Evolutionary conservation across 1,284 basidiomycete species (phyloP).

Genomic region (Malassezia globosa): DNA sequence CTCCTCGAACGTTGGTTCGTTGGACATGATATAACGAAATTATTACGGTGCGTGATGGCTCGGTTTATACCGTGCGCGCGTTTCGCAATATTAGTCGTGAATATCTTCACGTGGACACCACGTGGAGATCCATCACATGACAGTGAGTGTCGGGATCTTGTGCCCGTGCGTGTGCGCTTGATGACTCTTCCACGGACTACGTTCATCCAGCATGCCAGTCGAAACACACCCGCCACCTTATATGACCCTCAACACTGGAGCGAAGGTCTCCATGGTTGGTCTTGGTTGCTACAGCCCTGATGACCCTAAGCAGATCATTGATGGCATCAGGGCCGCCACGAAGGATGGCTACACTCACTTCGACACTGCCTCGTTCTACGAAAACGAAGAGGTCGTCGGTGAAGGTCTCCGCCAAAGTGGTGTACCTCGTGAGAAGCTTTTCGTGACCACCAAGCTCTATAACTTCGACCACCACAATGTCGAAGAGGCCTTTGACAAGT

Average conservation of each 20-base stretch:
- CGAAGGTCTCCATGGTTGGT: conserved; percentile 27
- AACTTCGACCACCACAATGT: conserved; percentile 46
- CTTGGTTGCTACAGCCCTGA: conserved; percentile 21
- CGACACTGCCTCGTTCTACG: conserved; percentile 31
- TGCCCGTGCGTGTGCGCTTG: neutral
- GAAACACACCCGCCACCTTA: no score
- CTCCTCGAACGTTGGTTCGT: conserved; percentile 40
- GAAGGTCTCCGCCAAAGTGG: conserved; percentile 62
- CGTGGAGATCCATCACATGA: no score
- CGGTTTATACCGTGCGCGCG: neutral
- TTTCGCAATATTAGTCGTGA: no score
- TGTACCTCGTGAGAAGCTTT: conserved; percentile 65
- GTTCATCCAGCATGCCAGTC: no score
- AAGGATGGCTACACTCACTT: conserved; percentile 29
- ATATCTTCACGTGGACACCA: no score
- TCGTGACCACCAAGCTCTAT: conserved; percentile 73
- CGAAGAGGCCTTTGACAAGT: conserved; percentile 56
- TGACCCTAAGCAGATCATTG: conserved; percentile 1
- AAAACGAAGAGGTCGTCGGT: conserved; percentile 75
- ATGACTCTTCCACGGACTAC: no score
- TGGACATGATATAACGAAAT: conserved; percentile 9
- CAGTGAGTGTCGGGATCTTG: no score
- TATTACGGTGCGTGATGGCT: neutral
- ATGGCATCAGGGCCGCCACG: conserved; percentile 19
- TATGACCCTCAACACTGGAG: conserved; percentile 30